Evolutionary conservation across 75 land plant species (phyloP), one percentile per base, ranked within the genome.

Genomic region (Picea sitchensis): DNA sequence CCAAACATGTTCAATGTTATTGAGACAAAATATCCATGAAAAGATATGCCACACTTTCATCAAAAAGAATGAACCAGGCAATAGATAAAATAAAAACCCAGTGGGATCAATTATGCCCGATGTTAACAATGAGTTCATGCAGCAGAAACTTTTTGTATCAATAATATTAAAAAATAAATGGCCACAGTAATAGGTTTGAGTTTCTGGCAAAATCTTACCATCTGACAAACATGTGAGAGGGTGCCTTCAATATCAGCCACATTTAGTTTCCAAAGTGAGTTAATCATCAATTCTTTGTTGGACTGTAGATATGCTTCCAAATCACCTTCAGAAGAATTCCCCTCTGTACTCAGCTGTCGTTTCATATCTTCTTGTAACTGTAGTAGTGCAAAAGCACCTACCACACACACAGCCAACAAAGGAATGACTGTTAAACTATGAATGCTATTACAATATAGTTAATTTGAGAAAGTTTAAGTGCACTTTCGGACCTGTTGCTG

Each of bases 351-450:
- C 13, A 91, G 87, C 71, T 95, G 88, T 76, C 78, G 81, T 81
- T 91, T 95, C 91, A 95, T 83, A 78, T 91, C 90, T 78, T 95
- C 98, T 80, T 94, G 96, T 81, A 95, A 84, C 78, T 93, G 96
- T 71, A 95, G 84, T 61, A 95, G 83, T 21, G 92, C 89, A 76
- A 95, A 85, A 31, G 96, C 96, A 84, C 98, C 98, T 95, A 47
- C 44, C 51, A 41, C 21, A 80, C 71, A 34, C 51, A 63, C n/a
- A 60, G 38, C 23, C 74, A 71, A 71, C 13, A 15, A 26, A 76
- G n/a, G 36, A 68, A 26, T 8, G n/a, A 17, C 3, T 0, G 2
- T 76, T 61, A 21, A 31, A 76, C 58, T 62, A 58, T 31, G 20
- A 18, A 17, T 56, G 36, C 20, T 41, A 71, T n/a, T n/a, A 32